These are phyloP conservation scores for Fusarium pseudonygamai DNA, from an alignment of 2,329 filamentous ascomycete species.

Conservation along the genomic window DNA sequence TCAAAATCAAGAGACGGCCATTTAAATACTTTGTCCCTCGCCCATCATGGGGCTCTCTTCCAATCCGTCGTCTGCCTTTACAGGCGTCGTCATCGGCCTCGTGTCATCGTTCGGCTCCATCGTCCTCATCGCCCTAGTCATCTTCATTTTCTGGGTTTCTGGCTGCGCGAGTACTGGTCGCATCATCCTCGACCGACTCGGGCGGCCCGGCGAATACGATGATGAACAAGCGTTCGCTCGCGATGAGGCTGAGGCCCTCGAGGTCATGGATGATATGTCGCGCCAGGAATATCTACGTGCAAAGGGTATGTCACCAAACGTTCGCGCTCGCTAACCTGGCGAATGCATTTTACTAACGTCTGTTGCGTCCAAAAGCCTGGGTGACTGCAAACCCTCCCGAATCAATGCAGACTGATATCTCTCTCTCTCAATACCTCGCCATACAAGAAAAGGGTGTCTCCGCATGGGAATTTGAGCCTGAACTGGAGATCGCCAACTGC, in stretches of 20 bases:
- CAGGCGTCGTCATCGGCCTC: conserved; percentile 92
- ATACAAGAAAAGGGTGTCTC: conserved; percentile 99
- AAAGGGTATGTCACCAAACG: conserved; percentile 73
- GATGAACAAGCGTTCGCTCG: conserved; percentile 94
- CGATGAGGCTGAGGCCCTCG: conserved; percentile 94
- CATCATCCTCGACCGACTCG: conserved; percentile 93
- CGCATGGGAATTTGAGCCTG: conserved; percentile 99
- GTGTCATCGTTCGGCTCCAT: conserved; percentile 94
- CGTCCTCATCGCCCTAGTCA: conserved; percentile 80
- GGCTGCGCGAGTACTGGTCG: conserved; percentile 78
- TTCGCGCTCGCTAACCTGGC: neutral
- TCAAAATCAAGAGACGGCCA: neutral
- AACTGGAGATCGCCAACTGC: conserved; percentile 97
- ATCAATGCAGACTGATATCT: conserved; percentile 95
- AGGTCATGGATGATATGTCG: conserved; percentile 94
- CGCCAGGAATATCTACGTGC: conserved; percentile 91
- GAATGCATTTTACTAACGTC: conserved; percentile 24
- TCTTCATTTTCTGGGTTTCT: conserved; percentile 91
- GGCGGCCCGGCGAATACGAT: conserved; percentile 94
- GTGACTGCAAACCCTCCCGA: conserved; percentile 94
- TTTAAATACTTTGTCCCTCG: neutral
- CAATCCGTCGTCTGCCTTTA: conserved; percentile 59
- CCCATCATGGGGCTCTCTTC: conserved; percentile 45
- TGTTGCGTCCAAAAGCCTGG: conserved; percentile 70
- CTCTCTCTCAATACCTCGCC: conserved; percentile 93